phyloP scores from a whole-genome alignment of 148 eudicot species.

The Polygonum aviculare region DNA sequence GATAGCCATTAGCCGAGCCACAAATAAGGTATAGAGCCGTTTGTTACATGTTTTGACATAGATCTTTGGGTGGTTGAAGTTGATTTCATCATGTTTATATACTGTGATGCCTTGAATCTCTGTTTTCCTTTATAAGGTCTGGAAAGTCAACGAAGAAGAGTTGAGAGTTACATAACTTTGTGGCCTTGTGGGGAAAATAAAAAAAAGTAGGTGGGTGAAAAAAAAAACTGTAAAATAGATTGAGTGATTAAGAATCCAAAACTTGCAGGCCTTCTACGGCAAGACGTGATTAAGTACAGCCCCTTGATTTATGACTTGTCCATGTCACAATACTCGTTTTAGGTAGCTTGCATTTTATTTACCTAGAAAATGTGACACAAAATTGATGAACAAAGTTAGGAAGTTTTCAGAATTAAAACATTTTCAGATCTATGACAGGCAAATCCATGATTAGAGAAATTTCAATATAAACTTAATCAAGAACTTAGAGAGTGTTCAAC shows the following conservation, averaged over 20 bases:
- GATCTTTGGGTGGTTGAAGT: not conserved
- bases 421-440: not conserved
- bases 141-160: not conserved
- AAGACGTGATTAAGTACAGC: not conserved
- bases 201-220: not conserved
- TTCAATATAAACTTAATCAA: too few relatives aligned
- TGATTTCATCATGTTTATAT: not conserved
- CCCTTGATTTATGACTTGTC: not conserved
- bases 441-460: not conserved
- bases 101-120: not conserved
- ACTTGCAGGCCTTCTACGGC: conserved; percentile 7
- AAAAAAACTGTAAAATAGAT: not conserved
- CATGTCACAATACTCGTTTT: not conserved
- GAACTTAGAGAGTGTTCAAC: too few relatives aligned
- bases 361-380: not conserved
- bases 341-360: not conserved
- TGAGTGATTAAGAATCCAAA: not conserved
- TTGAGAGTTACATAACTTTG: not conserved
- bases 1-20: not conserved
- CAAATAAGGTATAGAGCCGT: not conserved
- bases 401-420: not conserved
- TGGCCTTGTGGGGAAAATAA: too few relatives aligned
- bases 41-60: too few relatives aligned
- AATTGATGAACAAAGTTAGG: not conserved
- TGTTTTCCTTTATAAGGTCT: too few relatives aligned